Percentiles rank a stretch among this genome's conserved stretches.
phyloP scores from a whole-genome alignment of 73 alveolate genomes.

The Paramecium pentaurelia region DNA sequence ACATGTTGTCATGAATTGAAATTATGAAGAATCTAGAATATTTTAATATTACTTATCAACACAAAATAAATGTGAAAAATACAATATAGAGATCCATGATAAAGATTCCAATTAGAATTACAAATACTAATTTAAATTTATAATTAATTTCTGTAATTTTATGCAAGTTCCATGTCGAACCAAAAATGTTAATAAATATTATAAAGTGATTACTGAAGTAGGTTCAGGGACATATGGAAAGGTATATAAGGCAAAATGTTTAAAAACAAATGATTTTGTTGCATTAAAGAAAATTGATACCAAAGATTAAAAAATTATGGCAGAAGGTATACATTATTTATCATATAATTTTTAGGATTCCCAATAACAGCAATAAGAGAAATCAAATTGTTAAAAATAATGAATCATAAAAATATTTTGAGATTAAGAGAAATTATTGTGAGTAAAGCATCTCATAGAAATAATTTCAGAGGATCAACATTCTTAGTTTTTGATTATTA shows the following conservation, averaged over 20 bases:
- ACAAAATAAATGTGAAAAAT: not conserved
- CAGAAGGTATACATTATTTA: constrained; percentile 67
- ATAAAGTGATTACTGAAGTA: constrained; percentile 63
- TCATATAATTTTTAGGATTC: constrained; percentile 66
- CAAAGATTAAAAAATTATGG: constrained; percentile 74
- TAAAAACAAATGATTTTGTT: constrained; percentile 68
- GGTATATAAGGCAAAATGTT: constrained; percentile 89
- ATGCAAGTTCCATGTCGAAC: constrained; percentile 55
- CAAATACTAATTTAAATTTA: not conserved
- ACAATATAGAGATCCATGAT: not conserved
- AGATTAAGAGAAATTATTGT: constrained; percentile 86
- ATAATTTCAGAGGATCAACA: constrained; percentile 82
- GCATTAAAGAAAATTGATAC: constrained; percentile 92
- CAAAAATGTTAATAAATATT: constrained; percentile 46
- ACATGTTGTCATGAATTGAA: not conserved
- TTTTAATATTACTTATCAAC: not conserved
- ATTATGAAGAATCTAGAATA: not conserved
- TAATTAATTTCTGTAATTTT: not conserved
- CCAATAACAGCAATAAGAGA: constrained; percentile 98
- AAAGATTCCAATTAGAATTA: not conserved
- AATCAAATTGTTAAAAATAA: constrained; percentile 85
- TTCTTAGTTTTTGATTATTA: constrained; percentile 93
- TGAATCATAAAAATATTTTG: constrained; percentile 90
- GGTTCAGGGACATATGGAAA: constrained; percentile 97
- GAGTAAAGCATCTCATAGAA: constrained; percentile 75